Conservation (phyloP, 2,329 filamentous ascomycete species). For the Leptographium radiaticola region DNA sequence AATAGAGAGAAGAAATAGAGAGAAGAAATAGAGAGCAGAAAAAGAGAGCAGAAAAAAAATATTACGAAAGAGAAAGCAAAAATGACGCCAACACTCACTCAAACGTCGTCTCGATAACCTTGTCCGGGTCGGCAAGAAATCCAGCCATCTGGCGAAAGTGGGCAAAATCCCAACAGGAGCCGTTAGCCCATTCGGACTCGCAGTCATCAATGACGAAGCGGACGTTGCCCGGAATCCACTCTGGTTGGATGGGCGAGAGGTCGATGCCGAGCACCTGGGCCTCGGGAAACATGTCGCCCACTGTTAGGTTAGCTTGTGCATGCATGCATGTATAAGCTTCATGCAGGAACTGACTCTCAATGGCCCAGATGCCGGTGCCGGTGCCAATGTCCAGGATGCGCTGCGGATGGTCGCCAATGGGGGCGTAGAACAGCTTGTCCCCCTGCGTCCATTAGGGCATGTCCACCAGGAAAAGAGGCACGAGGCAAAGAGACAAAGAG, state of each 20-base stretch:
- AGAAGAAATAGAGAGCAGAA: background rate
- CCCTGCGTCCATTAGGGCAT: constrained; percentile 12
- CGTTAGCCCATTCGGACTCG: constrained; percentile 42
- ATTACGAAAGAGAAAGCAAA: too few species aligned
- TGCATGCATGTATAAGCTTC: too few species aligned
- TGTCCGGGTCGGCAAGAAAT: constrained; percentile 36
- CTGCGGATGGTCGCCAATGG: constrained; percentile 24
- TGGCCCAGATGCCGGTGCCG: constrained; percentile 26
- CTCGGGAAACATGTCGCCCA: constrained; percentile 27
- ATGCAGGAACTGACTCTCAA: constrained; percentile 24
- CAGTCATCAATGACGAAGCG: constrained; percentile 50
- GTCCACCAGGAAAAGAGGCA: background rate
- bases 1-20: background rate
- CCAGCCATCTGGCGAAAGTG: constrained; percentile 35
- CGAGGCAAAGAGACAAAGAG: background rate
- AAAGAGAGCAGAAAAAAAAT: background rate
- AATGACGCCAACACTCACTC: constrained; percentile 12
- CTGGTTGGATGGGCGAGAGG: constrained; percentile 31
- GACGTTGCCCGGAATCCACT: constrained; percentile 44
- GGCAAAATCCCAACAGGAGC: constrained; percentile 42
- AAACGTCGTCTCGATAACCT: constrained; percentile 28
- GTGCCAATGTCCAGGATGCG: constrained; percentile 36
- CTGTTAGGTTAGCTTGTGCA: constrained; percentile 4
- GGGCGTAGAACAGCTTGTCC: constrained; percentile 26
- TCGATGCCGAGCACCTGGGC: constrained; percentile 28